Evolutionary conservation across 106 monocot genomes (phyloP).

Genomic region (Cymbidium sinense): DNA sequence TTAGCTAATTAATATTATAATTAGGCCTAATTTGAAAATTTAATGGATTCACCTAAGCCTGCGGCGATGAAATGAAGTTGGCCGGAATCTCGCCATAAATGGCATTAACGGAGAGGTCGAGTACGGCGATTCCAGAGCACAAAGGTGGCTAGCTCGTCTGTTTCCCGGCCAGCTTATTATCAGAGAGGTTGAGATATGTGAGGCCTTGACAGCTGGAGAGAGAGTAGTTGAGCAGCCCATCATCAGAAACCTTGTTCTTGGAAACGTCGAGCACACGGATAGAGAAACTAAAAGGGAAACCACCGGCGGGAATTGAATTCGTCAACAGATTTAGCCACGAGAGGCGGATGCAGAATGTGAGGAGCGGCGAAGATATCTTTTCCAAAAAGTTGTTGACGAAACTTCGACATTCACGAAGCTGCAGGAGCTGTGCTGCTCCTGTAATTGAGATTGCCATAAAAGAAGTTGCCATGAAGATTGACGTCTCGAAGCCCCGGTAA

Average conservation of each 20-base stretch:
- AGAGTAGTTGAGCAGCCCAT: slow-evolving; percentile 38
- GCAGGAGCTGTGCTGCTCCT: slow-evolving; percentile 22
- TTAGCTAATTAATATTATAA: too few species aligned
- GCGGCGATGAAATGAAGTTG: slow-evolving; percentile 25
- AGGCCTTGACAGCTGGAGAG: slow-evolving; percentile 36
- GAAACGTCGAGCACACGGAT: slow-evolving; percentile 58
- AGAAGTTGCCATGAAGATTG: slow-evolving; percentile 37
- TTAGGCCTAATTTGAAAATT: too few species aligned
- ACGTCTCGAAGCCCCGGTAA: slow-evolving; percentile 21
- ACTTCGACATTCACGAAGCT: slow-evolving; percentile 42
- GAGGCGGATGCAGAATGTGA: slow-evolving; percentile 31
- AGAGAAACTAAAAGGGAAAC: slow-evolving; percentile 35
- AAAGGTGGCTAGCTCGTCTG: slow-evolving; percentile 1
- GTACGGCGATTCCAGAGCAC: slow-evolving; percentile 20
- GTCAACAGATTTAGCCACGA: slow-evolving; percentile 42
- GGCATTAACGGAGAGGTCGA: slow-evolving; percentile 59
- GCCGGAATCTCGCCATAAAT: slow-evolving; percentile 47
- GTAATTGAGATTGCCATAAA: slow-evolving; percentile 55
- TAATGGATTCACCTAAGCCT: slow-evolving; percentile 23
- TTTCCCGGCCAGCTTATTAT: slow-evolving; percentile 22
- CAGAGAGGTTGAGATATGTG: slow-evolving; percentile 27
- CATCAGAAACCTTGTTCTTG: slow-evolving; percentile 44
- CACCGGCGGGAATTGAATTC: slow-evolving; percentile 53
- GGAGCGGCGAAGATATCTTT: slow-evolving; percentile 24
- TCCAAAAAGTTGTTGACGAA: slow-evolving; percentile 49